Evolutionary conservation across 768 basidiomycete species (phyloP), one percentile per base, ranked within the genome.

Genomic region (Holtermannia corniformis): DNA sequence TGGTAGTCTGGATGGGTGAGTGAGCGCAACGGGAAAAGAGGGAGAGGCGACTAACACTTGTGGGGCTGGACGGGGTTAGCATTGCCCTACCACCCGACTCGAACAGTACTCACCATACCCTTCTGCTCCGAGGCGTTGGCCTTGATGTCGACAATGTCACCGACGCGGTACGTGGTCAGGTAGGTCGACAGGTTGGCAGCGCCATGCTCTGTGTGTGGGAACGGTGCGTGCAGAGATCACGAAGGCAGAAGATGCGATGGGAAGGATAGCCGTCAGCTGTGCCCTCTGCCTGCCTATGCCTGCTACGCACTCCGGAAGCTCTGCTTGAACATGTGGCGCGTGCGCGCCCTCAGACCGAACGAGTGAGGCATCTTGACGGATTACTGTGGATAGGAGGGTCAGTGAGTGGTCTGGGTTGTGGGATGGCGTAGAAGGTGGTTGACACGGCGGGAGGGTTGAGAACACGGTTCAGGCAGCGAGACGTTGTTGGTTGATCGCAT

Each of bases 291-390:
- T 14, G 21, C 50, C 47, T 41, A 52, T 42, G 44, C 25, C 25
- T 48, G 27, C 23, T n/a, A 73, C 80, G 67, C 75, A 92, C 91
- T 83, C 82, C 93, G 93, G 85, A 97, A 96, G 71, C 84, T 86
- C 79, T 87, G 81, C 83, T 87, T 91, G 87, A 99, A 97, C 92
- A 97, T 95, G 79, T 92, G 79, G 84, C 93, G 91, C 84, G 93
- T 97, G 68, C 93, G 91, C 86, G 93, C 93, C 74, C 93, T 85
- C 80, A 92, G 88, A 88, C 93, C 93, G 82, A 85, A 99, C 53
- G 93, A 96, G 88, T 96, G 90, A 79, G 93, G 93, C 93, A 99
- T 96, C 52, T 71, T 65, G 65, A 50, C 41, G 55, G 50, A 62
- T 49, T 54, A 45, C 16, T 48, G 7, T 12, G 42, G 21, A n/a